Conservation (phyloP, 1,284 basidiomycete species). For the Microbotryum intermedium region DNA sequence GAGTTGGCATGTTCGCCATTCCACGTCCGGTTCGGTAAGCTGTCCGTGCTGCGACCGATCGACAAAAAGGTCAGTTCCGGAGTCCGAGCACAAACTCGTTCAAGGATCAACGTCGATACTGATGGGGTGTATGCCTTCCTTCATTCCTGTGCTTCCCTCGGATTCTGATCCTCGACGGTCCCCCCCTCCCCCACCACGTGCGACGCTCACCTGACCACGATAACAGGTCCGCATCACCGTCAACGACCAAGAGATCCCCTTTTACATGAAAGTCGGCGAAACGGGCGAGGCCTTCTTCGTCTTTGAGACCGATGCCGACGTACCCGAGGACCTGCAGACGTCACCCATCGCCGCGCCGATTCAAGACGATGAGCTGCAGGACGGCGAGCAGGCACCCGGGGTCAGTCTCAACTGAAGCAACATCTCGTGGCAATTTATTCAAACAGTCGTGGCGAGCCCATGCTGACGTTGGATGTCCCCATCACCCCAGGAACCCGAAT, state of each 20-base stretch:
- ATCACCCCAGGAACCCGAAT: slow-evolving; percentile 34
- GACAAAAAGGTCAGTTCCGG: slow-evolving; percentile 70
- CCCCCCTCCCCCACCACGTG: no score
- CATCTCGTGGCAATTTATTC: no score
- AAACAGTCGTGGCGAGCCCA: not conserved
- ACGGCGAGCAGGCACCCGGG: not conserved
- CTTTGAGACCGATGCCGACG: slow-evolving; percentile 89
- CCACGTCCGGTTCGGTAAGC: slow-evolving; percentile 96
- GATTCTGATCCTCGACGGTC: not conserved
- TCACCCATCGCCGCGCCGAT: slow-evolving; percentile 51
- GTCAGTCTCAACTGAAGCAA: no score
- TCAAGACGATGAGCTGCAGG: slow-evolving; percentile 18
- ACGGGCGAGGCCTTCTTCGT: slow-evolving; percentile 99
- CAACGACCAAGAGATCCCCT: slow-evolving; percentile 71
- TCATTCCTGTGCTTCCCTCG: slow-evolving; percentile 52
- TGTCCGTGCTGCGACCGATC: slow-evolving; percentile 84
- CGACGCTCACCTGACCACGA: not conserved
- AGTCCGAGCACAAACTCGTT: not conserved
- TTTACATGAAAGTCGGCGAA: slow-evolving; percentile 97
- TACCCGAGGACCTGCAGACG: slow-evolving; percentile 88
- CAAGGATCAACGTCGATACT: not conserved
- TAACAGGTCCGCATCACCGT: slow-evolving; percentile 36
- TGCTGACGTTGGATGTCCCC: not conserved
- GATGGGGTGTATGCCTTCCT: not conserved
- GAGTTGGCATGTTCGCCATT: slow-evolving; percentile 90